Conservation (phyloP, 2,329 filamentous ascomycete species). For the Coniochaeta sp. region DNA sequence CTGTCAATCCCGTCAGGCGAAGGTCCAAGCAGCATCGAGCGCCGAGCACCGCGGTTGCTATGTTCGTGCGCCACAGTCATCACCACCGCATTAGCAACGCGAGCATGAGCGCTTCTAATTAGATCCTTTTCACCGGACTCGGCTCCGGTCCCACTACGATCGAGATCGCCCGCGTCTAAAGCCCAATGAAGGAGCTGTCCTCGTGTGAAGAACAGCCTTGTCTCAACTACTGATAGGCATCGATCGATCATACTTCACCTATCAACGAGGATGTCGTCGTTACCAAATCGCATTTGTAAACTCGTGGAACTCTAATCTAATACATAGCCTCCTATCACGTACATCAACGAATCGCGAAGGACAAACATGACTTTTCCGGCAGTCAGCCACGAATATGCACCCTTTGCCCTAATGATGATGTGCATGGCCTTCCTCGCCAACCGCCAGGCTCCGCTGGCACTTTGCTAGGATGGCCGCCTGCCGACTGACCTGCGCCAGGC, state of each 20-base stretch:
- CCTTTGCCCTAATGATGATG: constrained; percentile 15
- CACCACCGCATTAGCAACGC: not conserved
- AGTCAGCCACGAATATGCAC: constrained; percentile 4
- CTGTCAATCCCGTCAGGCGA: not conserved
- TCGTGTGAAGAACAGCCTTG: not conserved
- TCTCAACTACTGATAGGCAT: not conserved
- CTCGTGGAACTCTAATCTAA: not conserved
- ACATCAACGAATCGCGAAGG: not conserved
- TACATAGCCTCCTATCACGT: not conserved
- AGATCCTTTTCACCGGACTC: not conserved
- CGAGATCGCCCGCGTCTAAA: not conserved
- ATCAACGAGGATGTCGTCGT: not conserved
- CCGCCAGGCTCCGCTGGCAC: constrained; percentile 51
- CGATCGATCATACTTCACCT: not conserved
- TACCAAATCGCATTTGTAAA: not conserved
- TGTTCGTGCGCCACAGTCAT: not conserved
- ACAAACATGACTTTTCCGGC: constrained; percentile 5
- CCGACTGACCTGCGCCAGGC: constrained; percentile 69
- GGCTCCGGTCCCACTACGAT: not conserved
- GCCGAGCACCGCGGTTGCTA: not conserved
- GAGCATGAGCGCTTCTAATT: not conserved
- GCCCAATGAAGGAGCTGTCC: not conserved
- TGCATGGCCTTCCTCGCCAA: constrained; percentile 18
- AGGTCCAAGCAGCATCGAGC: not conserved
- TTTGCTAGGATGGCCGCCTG: constrained; percentile 73